phyloP scores from a whole-genome alignment of 106 monocot species.

The Platanthera guangdongensis region DNA sequence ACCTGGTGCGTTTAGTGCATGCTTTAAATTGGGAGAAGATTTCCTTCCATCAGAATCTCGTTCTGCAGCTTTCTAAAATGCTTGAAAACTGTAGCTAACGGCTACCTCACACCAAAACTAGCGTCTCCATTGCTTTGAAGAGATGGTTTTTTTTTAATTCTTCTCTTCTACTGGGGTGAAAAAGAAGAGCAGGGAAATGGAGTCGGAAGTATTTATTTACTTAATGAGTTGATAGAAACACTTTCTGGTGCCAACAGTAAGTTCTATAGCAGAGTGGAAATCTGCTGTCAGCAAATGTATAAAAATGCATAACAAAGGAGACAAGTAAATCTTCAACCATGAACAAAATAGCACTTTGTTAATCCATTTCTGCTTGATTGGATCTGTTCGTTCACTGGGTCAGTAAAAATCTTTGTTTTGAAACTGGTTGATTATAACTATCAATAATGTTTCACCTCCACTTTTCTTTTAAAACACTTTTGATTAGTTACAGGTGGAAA shows the following conservation, averaged over 20 bases:
- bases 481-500: neutral
- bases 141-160: no score
- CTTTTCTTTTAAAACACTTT: neutral
- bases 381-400: neutral
- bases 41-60: neutral
- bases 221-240: neutral
- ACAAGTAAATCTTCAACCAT: neutral
- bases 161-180: no score
- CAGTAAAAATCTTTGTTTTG: neutral
- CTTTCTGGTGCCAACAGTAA: neutral
- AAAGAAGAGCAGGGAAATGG: no score
- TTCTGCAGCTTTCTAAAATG: neutral
- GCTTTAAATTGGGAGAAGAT: neutral
- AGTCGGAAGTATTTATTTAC: no score
- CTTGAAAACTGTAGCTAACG: neutral
- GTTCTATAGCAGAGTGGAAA: neutral
- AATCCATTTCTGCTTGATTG: neutral
- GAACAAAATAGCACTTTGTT: neutral
- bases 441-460: neutral
- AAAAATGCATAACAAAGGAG: neutral
- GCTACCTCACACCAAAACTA: neutral
- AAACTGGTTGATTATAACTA: neutral
- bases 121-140: neutral
- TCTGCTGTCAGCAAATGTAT: neutral
- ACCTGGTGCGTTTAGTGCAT: constrained; percentile 13